These are phyloP conservation scores for Pyrus communis DNA, from an alignment of 306 rosid species.

Conservation along the genomic window DNA sequence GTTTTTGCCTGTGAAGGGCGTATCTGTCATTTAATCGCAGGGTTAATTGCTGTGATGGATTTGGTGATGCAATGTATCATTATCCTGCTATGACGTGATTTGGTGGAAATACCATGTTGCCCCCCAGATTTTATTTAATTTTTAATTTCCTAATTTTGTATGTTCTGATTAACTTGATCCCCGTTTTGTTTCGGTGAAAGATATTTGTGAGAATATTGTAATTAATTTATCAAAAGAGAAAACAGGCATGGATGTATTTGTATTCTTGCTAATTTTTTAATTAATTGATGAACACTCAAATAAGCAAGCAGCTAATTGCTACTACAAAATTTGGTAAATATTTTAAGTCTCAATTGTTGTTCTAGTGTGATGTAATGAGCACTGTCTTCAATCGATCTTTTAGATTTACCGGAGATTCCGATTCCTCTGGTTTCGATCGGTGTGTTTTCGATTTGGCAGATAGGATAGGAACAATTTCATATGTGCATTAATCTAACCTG, in stretches of 20 bases:
- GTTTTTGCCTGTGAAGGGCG: conserved; percentile 21
- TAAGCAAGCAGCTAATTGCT: background rate
- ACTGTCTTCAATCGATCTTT: background rate
- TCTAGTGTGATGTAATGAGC: background rate
- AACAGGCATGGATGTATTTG: background rate
- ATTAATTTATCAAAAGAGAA: background rate
- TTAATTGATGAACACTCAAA: background rate
- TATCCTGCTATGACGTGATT: conserved; percentile 14
- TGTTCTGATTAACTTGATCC: background rate
- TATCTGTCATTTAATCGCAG: conserved; percentile 31
- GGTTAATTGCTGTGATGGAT: conserved; percentile 8
- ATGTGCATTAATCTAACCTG: background rate
- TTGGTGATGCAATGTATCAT: conserved; percentile 5
- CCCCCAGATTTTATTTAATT: conserved; percentile 15
- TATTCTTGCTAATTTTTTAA: background rate
- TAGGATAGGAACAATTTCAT: too few species aligned
- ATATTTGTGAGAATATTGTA: background rate
- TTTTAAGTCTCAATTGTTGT: background rate
- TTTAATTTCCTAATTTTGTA: background rate
- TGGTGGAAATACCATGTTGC: conserved; percentile 32
- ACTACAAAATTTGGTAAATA: background rate
- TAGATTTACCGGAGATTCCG: background rate
- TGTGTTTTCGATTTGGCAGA: background rate
- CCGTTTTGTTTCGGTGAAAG: background rate
- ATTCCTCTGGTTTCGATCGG: background rate